Evolutionary conservation across 1,284 basidiomycete genomes (phyloP).

Genomic region (Ceratobasidium sp.): DNA sequence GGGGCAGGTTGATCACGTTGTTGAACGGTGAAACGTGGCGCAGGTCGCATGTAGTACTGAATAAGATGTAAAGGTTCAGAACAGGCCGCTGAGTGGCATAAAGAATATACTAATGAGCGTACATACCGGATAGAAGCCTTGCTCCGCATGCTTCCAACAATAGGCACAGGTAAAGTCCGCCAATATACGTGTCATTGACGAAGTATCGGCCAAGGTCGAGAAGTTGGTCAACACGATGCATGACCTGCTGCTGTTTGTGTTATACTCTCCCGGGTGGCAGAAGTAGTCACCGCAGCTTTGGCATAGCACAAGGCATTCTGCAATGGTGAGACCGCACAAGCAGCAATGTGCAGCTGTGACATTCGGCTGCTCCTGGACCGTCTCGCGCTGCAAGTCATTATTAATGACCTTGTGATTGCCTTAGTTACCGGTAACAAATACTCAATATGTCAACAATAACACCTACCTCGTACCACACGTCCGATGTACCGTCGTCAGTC

Average conservation of each 20-base stretch:
- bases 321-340: background rate
- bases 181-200: background rate
- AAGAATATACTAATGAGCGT: background rate
- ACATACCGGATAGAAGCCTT: conserved; percentile 9
- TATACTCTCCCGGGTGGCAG: background rate
- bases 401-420: conserved; percentile 5
- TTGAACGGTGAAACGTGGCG: background rate
- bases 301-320: background rate
- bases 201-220: background rate
- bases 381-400: background rate
- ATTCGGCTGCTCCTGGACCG: background rate
- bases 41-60: conserved; percentile 14
- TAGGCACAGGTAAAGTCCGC: background rate
- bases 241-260: background rate
- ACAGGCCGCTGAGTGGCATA: background rate
- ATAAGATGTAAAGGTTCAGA: background rate
- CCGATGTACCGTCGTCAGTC: no score
- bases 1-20: background rate
- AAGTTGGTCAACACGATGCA: background rate
- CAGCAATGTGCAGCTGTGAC: background rate
- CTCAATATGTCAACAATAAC: no score
- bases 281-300: background rate
- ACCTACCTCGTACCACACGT: no score
- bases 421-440: no score
- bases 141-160: conserved; percentile 8